A percentile compares a stretch with the other conserved stretches of the same genome.
Conservation (phyloP, 1,284 basidiomycete genomes). For the Puccinia hordei region DNA sequence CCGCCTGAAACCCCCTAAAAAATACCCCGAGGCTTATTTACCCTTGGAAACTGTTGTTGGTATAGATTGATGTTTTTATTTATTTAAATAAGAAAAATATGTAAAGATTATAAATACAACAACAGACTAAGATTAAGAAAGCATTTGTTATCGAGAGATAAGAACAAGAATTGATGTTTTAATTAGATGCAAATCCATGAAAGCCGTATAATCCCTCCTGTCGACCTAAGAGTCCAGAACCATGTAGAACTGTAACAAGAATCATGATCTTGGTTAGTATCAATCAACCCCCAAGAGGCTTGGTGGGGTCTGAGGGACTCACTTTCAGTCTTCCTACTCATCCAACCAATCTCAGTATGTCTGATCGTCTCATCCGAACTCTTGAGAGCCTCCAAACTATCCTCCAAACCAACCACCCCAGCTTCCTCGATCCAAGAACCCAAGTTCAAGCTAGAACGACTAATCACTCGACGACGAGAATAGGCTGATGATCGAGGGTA, state of each 20-base stretch:
- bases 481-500: not conserved
- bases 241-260: constrained; percentile 22
- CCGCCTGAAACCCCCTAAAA: too few species aligned
- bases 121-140: too few species aligned
- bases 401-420: not conserved
- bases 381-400: constrained; percentile 19
- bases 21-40: too few species aligned
- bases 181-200: constrained; percentile 29
- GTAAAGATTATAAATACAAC: too few species aligned
- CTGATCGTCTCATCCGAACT: constrained; percentile 22
- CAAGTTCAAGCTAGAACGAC: not conserved
- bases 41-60: too few species aligned
- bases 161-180: too few species aligned
- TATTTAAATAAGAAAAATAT: too few species aligned
- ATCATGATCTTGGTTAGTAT: too few species aligned
- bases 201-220: constrained; percentile 43
- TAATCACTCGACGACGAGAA: not conserved
- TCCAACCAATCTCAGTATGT: constrained; percentile 39
- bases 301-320: too few species aligned
- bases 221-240: constrained; percentile 30
- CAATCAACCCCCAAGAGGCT: too few species aligned
- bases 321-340: constrained; percentile 45
- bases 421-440: not conserved
- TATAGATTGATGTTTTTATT: too few species aligned
- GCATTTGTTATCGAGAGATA: too few species aligned